Evolutionary conservation across 176 grass and related monocot species (phyloP), one percentile per base, ranked within the genome.

Genomic region (Metroxylon sagu): DNA sequence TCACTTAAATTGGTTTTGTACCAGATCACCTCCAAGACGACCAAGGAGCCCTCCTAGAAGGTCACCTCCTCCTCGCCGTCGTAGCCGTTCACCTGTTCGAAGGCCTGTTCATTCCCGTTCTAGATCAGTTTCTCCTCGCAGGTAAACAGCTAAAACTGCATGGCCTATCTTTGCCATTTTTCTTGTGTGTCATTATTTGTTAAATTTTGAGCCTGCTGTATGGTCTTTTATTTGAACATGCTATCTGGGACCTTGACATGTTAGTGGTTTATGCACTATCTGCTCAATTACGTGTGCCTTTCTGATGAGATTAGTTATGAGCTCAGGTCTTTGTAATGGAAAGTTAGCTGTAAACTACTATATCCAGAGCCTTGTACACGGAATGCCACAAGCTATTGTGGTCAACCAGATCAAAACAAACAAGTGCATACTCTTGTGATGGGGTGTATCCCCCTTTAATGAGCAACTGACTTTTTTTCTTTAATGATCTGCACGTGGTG

Each of bases 41-140:
- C 8, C 82, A 73, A 98, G 93, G 69, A 92, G 93, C 26, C 87
- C 93, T 30, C 84, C 79, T n/a, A 89, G 93, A 77, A 92, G 93
- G 84, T 89, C 82, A 61, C 93, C 86, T 39, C 92, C 84, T 16
- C 78, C 67, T 16, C 81, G 74, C 31, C 93, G 76, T 50, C 82
- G 64, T 35, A 89, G 80, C 28, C 82, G 92, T 26, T 97, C 92
- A 27, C 92, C 92, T 57, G 69, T 86, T 76, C 87, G 84, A 25
- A 79, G 93, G 8, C 93, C 87, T 67, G 62, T 54, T 77, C 93
- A 52, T 48, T 91, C 87, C 10, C 83, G 50, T 19, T 92, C 93
- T 14, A 89, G 84, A 83, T 98, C 93, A 48, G 59, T 89, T 26
- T 98, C 93, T 63, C 93, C 93, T 79, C 71, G 87, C 61, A 98